These are phyloP conservation scores for Penicillium goetzii DNA, from an alignment of 495 filamentous ascomycete genomes.

Conservation along the genomic window DNA sequence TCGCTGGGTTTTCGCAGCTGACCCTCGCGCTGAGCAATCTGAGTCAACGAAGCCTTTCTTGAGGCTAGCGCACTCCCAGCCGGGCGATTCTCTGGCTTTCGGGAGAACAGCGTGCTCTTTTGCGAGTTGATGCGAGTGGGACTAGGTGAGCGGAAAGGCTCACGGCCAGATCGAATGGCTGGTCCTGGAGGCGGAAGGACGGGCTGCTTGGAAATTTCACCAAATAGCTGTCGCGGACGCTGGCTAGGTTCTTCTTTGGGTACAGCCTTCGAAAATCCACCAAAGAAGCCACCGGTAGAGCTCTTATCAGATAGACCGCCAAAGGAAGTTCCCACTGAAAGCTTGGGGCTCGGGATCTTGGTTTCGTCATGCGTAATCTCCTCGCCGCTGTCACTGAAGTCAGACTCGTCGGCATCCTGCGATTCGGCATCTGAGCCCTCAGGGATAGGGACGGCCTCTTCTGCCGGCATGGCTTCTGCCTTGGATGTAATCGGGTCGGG, in stretches of 20 bases:
- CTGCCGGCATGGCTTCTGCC: slow-evolving; percentile 31
- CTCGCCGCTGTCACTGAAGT: slow-evolving; percentile 44
- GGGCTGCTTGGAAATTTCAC: slow-evolving; percentile 62
- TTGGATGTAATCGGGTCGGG: slow-evolving; percentile 18
- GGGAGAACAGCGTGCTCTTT: slow-evolving; percentile 42
- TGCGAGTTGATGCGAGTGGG: slow-evolving; percentile 63
- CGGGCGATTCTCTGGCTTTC: slow-evolving; percentile 53
- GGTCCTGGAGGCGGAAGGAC: slow-evolving; percentile 61
- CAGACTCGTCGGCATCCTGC: slow-evolving; percentile 40
- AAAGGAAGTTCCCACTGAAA: slow-evolving; percentile 71
- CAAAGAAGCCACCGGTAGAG: slow-evolving; percentile 48
- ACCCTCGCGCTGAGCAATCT: slow-evolving; percentile 39
- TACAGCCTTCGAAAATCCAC: slow-evolving; percentile 33
- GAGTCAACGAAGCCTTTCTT: slow-evolving; percentile 45
- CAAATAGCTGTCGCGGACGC: slow-evolving; percentile 58
- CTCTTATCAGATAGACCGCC: slow-evolving; percentile 47
- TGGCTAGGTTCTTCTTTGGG: slow-evolving; percentile 22
- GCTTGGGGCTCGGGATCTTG: slow-evolving; percentile 53
- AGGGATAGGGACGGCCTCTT: slow-evolving; percentile 33
- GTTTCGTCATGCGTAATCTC: slow-evolving; percentile 61
- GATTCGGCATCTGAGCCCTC: slow-evolving; percentile 37
- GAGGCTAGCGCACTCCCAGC: slow-evolving; percentile 46
- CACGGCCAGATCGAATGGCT: slow-evolving; percentile 33
- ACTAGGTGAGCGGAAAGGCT: slow-evolving; percentile 78
- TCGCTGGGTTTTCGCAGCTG: slow-evolving; percentile 34